A percentile compares a stretch with the other conserved stretches of the same genome.
phyloP scores from a whole-genome alignment of 2,329 filamentous ascomycete genomes.

The Neonectria neomacrospora region DNA sequence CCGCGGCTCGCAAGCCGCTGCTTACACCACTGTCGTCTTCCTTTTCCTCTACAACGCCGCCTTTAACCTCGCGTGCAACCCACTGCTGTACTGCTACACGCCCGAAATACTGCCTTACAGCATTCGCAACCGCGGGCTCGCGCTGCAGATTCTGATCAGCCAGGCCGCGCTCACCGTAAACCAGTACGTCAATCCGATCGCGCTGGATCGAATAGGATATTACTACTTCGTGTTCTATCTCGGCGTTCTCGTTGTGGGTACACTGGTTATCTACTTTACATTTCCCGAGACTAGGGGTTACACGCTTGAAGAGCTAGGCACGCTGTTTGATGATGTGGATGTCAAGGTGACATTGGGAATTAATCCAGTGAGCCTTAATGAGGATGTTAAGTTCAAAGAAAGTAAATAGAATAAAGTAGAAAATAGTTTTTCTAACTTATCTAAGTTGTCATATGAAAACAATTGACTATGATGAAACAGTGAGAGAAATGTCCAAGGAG shows the following conservation, averaged over 20 bases:
- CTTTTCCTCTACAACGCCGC: slow-evolving; percentile 11
- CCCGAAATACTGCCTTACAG: slow-evolving; percentile 9
- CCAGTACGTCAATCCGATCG: slow-evolving; percentile 18
- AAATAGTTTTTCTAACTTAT: too few species aligned
- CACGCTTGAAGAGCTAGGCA: too few species aligned
- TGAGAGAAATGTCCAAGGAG: too few species aligned
- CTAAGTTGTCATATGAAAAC: too few species aligned
- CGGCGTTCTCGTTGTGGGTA: not conserved
- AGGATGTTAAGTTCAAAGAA: too few species aligned
- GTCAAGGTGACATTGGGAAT: too few species aligned
- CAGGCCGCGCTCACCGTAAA: slow-evolving; percentile 6
- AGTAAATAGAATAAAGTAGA: too few species aligned
- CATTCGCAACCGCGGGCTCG: slow-evolving; percentile 2
- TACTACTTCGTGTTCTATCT: slow-evolving; percentile 9
- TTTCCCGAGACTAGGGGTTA: slow-evolving; percentile 16
- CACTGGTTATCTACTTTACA: not conserved
- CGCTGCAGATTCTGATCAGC: not conserved
- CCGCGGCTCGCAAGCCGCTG: not conserved
- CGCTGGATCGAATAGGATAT: slow-evolving; percentile 6
- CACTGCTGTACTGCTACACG: slow-evolving; percentile 9
- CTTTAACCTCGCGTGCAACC: slow-evolving; percentile 4
- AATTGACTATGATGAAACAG: too few species aligned
- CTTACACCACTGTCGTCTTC: slow-evolving; percentile 5
- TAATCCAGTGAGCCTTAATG: too few species aligned
- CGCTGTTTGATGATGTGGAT: too few species aligned